Base-by-base conservation (phyloP, 176 grass and related monocot genomes). In the Zizania latifolia region DNA sequence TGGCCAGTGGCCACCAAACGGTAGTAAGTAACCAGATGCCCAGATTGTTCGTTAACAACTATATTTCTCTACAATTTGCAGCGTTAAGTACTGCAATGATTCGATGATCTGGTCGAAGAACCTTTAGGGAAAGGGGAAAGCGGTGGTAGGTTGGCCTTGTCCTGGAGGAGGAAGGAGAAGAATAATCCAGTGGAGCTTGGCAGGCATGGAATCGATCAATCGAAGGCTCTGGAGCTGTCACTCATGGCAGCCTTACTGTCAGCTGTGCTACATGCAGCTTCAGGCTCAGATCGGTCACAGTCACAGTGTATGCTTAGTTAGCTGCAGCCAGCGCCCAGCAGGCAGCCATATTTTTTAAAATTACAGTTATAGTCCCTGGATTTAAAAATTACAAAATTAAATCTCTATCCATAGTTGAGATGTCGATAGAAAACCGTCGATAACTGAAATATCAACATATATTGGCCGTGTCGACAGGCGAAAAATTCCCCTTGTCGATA, bases 201-300 rank as follows among this genome's bases (percentile, higher is more conserved):
- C 17, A 78, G 39, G 51, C 48, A 21, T 68, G 46, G 77, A 70
- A n/a, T n/a, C n/a, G 41, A 13, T 4, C 27, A 79, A 78, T n/a
- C n/a, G 67, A 36, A 50, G 46, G 17, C 46, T 50, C 44, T 65
- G 60, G 28, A 54, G 43, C 28, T 48, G 39, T 67, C 75, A 66
- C 61, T 33, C 32, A 31, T 66, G 62, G 76, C 76, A 31, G 62
- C 66, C 66, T 61, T 66, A 3, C 78, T 80, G 55, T 71, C 66
- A 81, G 19, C 15, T 34, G 78, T 62, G 58, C 64, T 43, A 10
- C 61, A 27, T 19, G 33, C 51, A 44, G n/a, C n/a, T n/a, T n/a
- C n/a, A n/a, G n/a, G n/a, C n/a, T n/a, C 62, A 58, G 63, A 22
- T 15, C 23, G 37, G 21, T 3, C 11, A 4, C 16, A 10, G 15